Base-by-base conservation (phyloP, 1,139 yeast species). In the Pichia sp. region DNA sequence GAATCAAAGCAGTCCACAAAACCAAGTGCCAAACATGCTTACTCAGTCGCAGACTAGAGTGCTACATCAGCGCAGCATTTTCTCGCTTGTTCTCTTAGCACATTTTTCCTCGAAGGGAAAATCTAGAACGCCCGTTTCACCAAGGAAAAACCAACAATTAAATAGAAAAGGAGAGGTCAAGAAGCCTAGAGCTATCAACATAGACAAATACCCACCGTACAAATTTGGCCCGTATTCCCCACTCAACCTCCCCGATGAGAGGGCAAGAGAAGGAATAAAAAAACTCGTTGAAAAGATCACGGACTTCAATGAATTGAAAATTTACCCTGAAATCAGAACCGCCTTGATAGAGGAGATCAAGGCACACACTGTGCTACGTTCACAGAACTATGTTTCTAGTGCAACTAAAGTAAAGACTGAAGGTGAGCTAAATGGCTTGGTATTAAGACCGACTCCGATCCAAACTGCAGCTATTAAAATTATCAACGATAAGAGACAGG, bases 301-400 rank as follows among this genome's bases (percentile, higher is more conserved):
- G 1, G 72, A 77, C 19, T 90, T 91, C 62, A 78, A 79, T 18
- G 81, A 84, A 46, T 73, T 91, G 54, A 77, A 82, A 53, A 72
- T 93, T 23, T 72, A 83, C 47, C 89, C 93, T 0, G 74, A 75
- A 1, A 86, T 91, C 0, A 72, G 96, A 57, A 72, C 72, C 0
- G 84, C 85, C 1, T 73, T 89, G 66, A 69, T 78, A 13, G 70
- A 77, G n/a, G 84, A 85, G 51, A 80, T 88, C 51, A 72, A 72
- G 49, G 65, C 70, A 1, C 79, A 76, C 52, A 79, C 80, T 59
- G 74, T 65, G 59, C 72, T 66, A 18, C 52, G 69, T 47, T 55
- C 63, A 5, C 71, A 67, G 45, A 67, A 67, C 52, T 60, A 54
- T 49, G 65, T 76, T 13, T 76, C 77, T 18, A 73, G 72, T 26